These are phyloP conservation scores for Oryza meridionalis DNA, from an alignment of 176 grass and related monocot genomes.

Conservation along the genomic window DNA sequence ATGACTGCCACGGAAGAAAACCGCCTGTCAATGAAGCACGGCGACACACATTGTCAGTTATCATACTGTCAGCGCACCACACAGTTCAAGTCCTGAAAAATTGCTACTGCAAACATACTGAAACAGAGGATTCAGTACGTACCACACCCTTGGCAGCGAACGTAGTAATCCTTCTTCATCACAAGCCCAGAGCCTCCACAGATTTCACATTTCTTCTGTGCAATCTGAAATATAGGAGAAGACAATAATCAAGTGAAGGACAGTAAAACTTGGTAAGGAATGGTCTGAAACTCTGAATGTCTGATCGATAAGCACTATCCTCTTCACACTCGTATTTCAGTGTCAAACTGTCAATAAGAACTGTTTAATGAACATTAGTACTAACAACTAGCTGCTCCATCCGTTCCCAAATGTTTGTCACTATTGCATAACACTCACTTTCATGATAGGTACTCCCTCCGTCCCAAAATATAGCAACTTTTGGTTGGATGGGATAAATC, in stretches of 20 bases:
- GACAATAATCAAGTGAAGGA: not conserved
- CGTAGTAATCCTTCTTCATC: conserved; percentile 53
- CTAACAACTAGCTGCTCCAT: too few species aligned
- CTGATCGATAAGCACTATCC: not conserved
- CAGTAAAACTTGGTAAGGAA: not conserved
- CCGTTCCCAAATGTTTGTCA: too few species aligned
- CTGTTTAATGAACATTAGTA: not conserved
- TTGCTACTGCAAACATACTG: not conserved
- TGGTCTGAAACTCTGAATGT: not conserved
- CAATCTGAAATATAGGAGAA: conserved; percentile 41
- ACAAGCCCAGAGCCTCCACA: conserved; percentile 88
- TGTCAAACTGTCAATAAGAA: not conserved
- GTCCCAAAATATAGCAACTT: too few species aligned
- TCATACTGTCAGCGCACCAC: not conserved
- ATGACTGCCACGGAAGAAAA: conserved; percentile 95
- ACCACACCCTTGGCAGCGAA: conserved; percentile 87
- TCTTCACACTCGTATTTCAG: conserved; percentile 7
- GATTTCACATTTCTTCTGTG: conserved; percentile 74
- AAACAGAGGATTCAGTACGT: conserved; percentile 23
- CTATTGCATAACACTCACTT: not conserved
- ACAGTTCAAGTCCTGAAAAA: not conserved
- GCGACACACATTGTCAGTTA: not conserved
- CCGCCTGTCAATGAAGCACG: conserved; percentile 58
- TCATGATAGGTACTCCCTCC: not conserved
- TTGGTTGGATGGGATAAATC: too few species aligned